Conservation (phyloP, 2,329 filamentous ascomycete species). For the Ophiostoma tasmaniense region DNA sequence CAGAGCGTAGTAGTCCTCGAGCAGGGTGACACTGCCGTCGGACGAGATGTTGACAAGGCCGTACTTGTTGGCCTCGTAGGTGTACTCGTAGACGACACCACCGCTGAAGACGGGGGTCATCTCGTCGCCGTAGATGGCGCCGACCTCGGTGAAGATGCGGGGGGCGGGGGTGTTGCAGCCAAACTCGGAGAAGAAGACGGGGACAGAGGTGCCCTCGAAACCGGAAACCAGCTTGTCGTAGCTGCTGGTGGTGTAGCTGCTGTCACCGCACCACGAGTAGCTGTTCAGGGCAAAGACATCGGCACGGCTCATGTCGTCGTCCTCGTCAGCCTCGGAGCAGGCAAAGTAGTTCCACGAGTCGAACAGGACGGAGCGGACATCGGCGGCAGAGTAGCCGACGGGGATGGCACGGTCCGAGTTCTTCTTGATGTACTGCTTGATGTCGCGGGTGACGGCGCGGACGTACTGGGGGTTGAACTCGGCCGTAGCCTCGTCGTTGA, state of each 20-base stretch:
- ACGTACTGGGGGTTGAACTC: conserved; percentile 59
- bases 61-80: conserved; percentile 59
- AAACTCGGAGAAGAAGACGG: conserved; percentile 74
- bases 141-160: conserved; percentile 68
- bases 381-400: conserved; percentile 73
- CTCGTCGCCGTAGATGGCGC: conserved; percentile 58
- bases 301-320: conserved; percentile 52
- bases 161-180: conserved; percentile 68
- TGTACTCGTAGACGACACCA: conserved; percentile 74
- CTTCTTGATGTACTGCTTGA: conserved; percentile 72
- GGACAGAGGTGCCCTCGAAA: conserved; percentile 58
- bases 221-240: conserved; percentile 52
- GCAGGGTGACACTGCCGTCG: conserved; percentile 49
- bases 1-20: conserved; percentile 64
- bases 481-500: conserved; percentile 56
- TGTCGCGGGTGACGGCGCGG: conserved; percentile 66
- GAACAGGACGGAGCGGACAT: conserved; percentile 63
- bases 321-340: conserved; percentile 49
- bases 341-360: conserved; percentile 71
- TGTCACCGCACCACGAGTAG: conserved; percentile 56
- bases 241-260: conserved; percentile 44
- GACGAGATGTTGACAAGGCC: conserved; percentile 55
- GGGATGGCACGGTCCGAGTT: conserved; percentile 60
- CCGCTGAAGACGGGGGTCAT: conserved; percentile 65
- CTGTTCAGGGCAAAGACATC: conserved; percentile 75